Percentiles rank a stretch among this genome's conserved stretches.
Evolutionary conservation across 83 land plant species (phyloP).

Genomic region (Picea mariana): DNA sequence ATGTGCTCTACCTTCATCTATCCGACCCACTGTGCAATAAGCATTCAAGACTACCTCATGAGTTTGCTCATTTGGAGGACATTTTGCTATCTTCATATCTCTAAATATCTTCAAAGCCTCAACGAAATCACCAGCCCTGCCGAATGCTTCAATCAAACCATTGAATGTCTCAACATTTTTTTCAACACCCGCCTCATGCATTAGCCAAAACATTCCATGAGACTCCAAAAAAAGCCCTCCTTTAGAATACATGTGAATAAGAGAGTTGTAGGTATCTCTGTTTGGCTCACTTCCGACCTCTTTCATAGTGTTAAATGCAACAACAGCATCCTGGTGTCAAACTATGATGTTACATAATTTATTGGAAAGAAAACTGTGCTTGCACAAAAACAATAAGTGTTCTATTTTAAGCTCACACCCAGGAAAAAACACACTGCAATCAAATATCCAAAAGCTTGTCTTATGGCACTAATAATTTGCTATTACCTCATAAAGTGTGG

Average conservation of each 20-base stretch:
- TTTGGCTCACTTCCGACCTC: constrained; percentile 74
- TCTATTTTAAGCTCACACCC: not conserved
- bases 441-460: not conserved
- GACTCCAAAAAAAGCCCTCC: constrained; percentile 85
- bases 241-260: constrained; percentile 67
- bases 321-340: constrained; percentile 61
- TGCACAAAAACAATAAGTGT: not conserved
- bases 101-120: constrained; percentile 67
- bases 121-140: constrained; percentile 77
- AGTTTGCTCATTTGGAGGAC: constrained; percentile 62
- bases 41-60: constrained; percentile 79
- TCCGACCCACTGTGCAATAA: constrained; percentile 83
- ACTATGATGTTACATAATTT: constrained; percentile 6
- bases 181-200: constrained; percentile 65
- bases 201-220: constrained; percentile 43
- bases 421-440: not conserved
- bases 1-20: constrained; percentile 84
- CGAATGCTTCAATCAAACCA: constrained; percentile 82
- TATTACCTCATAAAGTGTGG: constrained; percentile 70
- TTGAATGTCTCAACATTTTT: constrained; percentile 60
- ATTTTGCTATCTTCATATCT: constrained; percentile 76
- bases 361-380: not conserved
- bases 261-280: constrained; percentile 65
- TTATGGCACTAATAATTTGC: not conserved
- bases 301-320: constrained; percentile 80